A percentile compares a stretch with the other conserved stretches of the same genome.
phyloP scores from a whole-genome alignment of 129 eudicot species.

The Chrysanthemum makinoi region DNA sequence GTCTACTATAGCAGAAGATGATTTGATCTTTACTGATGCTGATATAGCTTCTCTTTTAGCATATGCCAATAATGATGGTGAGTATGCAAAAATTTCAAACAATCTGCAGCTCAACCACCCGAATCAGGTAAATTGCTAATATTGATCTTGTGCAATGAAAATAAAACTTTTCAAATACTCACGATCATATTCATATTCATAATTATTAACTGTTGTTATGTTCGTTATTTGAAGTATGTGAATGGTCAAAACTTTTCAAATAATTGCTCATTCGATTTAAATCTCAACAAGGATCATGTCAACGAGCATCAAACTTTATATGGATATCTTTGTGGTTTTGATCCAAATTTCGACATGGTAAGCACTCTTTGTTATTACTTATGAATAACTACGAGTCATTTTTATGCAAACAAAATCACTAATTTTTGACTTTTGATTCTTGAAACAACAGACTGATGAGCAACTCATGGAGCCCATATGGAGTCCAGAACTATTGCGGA shows the following conservation, averaged over 20 bases:
- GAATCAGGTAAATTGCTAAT: conserved; percentile 7
- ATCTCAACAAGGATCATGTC: neutral
- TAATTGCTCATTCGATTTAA: conserved; percentile 10
- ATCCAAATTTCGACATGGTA: conserved; percentile 13
- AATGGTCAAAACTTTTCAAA: neutral
- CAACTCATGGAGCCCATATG: conserved; percentile 22
- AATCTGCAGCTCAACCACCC: neutral
- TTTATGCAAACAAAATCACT: neutral
- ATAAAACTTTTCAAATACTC: neutral
- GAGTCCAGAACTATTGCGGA: conserved; percentile 5
- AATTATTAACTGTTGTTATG: neutral
- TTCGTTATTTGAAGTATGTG: conserved; percentile 15
- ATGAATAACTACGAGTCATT: neutral
- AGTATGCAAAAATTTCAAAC: neutral
- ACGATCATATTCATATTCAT: neutral
- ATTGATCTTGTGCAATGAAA: neutral
- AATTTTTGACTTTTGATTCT: neutral
- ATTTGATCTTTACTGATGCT: conserved; percentile 11
- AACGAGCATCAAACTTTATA: conserved; percentile 9
- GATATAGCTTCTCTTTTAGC: conserved; percentile 17
- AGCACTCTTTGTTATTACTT: neutral
- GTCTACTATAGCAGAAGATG: conserved; percentile 12
- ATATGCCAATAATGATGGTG: conserved; percentile 9
- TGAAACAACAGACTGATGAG: conserved; percentile 2
- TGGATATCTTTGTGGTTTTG: conserved; percentile 12